Evolutionary conservation across 2,329 filamentous ascomycete genomes (phyloP).

Genomic region (Leptosphaerulina australis): DNA sequence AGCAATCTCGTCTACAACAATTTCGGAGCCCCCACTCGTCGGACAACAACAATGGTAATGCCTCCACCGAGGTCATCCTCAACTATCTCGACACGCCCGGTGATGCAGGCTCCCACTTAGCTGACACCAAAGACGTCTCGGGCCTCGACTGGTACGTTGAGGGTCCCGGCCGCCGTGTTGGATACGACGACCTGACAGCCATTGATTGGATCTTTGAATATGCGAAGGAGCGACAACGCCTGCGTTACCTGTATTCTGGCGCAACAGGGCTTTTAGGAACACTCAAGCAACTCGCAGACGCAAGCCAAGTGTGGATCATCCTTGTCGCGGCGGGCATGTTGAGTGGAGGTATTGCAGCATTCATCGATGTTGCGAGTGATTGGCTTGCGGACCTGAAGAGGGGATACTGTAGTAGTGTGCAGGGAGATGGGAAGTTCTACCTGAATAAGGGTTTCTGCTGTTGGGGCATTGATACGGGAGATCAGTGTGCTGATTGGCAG

Average conservation of each 20-base stretch:
- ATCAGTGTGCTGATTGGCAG: conserved; percentile 85
- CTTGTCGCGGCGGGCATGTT: conserved; percentile 83
- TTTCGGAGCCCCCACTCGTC: conserved; percentile 16
- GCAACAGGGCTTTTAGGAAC: conserved; percentile 75
- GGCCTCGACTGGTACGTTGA: conserved; percentile 84
- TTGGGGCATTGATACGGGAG: conserved; percentile 77
- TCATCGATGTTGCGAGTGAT: conserved; percentile 86
- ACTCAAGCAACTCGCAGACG: conserved; percentile 75
- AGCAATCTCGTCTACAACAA: conserved; percentile 34
- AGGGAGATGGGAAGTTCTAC: conserved; percentile 86
- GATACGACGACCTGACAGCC: conserved; percentile 93
- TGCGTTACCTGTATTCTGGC: conserved; percentile 75
- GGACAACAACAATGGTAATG: conserved; percentile 26
- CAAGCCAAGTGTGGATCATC: conserved; percentile 89
- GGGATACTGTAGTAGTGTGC: conserved; percentile 79
- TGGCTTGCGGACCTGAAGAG: conserved; percentile 94
- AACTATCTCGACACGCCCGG: conserved; percentile 50
- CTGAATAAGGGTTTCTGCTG: conserved; percentile 92
- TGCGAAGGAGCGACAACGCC: conserved; percentile 88
- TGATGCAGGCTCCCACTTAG: conserved; percentile 45
- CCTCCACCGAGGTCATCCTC: conserved; percentile 50
- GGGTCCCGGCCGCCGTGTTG: conserved; percentile 85
- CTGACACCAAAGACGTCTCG: conserved; percentile 53
- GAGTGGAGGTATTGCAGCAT: conserved; percentile 82
- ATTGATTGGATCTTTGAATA: conserved; percentile 99